Conservation (phyloP, 208 protist genomes). For the Leishmania turanica region DNA sequence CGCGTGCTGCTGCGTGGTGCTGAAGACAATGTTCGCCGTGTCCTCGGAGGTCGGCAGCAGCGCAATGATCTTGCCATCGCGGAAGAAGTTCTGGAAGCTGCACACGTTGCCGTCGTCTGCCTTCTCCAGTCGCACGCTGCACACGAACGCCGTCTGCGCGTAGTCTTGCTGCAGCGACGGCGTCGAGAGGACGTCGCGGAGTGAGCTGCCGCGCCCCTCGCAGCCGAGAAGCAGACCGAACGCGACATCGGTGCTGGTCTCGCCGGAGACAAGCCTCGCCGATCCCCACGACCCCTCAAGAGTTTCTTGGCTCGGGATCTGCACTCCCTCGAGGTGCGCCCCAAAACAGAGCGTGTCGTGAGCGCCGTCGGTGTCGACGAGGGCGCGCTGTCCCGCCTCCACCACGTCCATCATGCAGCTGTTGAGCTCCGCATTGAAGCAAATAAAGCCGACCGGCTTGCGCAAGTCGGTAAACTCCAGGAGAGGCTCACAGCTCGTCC, state of each 20-base stretch:
- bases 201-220: conserved; percentile 75
- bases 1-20: conserved; percentile 70
- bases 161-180: conserved; percentile 81
- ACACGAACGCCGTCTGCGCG: conserved; percentile 82
- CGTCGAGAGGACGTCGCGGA: conserved; percentile 66
- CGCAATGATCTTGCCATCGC: conserved; percentile 83
- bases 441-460: conserved; percentile 82
- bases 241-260: conserved; percentile 24
- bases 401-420: conserved; percentile 63
- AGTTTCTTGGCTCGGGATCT: conserved; percentile 33
- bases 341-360: conserved; percentile 55
- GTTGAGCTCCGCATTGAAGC: conserved; percentile 81
- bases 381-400: conserved; percentile 37
- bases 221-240: conserved; percentile 82
- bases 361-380: conserved; percentile 6
- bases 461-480: conserved; percentile 85
- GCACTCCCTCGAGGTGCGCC: conserved; percentile 48
- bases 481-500: conserved; percentile 53
- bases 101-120: conserved; percentile 80
- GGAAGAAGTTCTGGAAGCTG: conserved; percentile 90
- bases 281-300: conserved; percentile 60
- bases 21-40: conserved; percentile 86
- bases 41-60: conserved; percentile 78
- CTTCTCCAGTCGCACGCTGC: conserved; percentile 69
- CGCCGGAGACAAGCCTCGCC: conserved; percentile 32